phyloP scores from a whole-genome alignment of 2,329 filamentous ascomycete genomes.

The Pyricularia sp. region DNA sequence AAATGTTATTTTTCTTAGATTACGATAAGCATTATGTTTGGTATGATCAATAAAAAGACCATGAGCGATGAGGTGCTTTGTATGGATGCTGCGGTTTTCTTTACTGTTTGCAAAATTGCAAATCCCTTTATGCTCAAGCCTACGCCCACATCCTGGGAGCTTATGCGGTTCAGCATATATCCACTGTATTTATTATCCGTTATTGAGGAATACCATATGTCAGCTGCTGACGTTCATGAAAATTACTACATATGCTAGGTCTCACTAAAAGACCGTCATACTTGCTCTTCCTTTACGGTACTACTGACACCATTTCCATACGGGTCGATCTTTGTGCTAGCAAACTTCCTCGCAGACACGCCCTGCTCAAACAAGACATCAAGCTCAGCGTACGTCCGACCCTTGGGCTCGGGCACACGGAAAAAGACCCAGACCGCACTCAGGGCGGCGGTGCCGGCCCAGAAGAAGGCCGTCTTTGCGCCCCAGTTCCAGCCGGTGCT shows the following conservation, averaged over 20 bases:
- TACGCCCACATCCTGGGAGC: too few species aligned
- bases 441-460: conserved; percentile 29
- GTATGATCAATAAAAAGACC: background rate
- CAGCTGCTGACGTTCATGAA: background rate
- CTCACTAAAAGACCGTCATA: background rate
- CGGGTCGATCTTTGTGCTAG: background rate
- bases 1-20: background rate
- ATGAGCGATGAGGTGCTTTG: background rate
- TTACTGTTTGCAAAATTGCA: too few species aligned
- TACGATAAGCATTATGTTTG: background rate
- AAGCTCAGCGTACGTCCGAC: conserved; percentile 8
- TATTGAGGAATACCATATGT: background rate
- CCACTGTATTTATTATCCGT: background rate
- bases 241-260: background rate
- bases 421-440: conserved; percentile 40
- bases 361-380: conserved; percentile 17
- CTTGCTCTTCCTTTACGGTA: background rate
- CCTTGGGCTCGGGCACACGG: conserved; percentile 34
- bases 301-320: background rate
- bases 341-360: conserved; percentile 12
- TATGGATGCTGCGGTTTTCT: too few species aligned
- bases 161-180: too few species aligned
- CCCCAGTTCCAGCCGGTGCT: conserved; percentile 23
- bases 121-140: too few species aligned
- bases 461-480: conserved; percentile 34